A percentile compares a stretch with the other conserved stretches of the same genome.
These are phyloP conservation scores for Boletus pseudopeckii DNA, from an alignment of 768 basidiomycete species.

Conservation along the genomic window DNA sequence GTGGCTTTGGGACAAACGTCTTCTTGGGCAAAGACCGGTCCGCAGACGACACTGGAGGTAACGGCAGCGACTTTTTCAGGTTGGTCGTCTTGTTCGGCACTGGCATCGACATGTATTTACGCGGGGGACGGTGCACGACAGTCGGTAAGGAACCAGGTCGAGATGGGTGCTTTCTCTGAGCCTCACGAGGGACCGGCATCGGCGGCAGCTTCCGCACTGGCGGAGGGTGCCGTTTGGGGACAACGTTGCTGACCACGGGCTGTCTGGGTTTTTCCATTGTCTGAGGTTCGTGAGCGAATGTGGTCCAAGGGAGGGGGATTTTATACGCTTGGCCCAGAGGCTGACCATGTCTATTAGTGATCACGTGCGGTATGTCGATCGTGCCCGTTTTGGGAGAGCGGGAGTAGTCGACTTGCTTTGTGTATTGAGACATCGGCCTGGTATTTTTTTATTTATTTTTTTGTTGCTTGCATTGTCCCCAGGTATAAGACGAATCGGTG, in stretches of 20 bases:
- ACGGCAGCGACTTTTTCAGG: background rate
- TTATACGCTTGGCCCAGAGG: too few species aligned
- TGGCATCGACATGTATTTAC: background rate
- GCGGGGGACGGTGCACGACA: background rate
- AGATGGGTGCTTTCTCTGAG: background rate
- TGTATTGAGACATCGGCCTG: slow-evolving; percentile 17
- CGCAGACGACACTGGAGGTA: background rate
- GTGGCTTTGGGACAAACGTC: background rate
- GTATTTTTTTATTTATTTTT: background rate
- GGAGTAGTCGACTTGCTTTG: slow-evolving; percentile 9
- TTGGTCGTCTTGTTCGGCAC: background rate
- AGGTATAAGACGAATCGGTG: background rate
- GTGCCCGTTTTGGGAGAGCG: background rate
- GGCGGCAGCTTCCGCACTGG: background rate
- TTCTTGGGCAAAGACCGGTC: background rate
- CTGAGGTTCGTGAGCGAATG: background rate
- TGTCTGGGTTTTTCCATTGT: background rate
- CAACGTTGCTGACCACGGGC: slow-evolving; percentile 9
- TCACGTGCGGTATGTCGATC: slow-evolving; percentile 14
- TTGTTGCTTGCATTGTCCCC: slow-evolving; percentile 6
- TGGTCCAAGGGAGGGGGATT: background rate
- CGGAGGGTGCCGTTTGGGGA: slow-evolving; percentile 3
- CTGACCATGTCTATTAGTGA: too few species aligned
- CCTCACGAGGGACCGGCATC: background rate
- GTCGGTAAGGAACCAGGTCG: too few species aligned